phyloP scores from a whole-genome alignment of 306 rosid genomes.

The Acacia melanoxylon region DNA sequence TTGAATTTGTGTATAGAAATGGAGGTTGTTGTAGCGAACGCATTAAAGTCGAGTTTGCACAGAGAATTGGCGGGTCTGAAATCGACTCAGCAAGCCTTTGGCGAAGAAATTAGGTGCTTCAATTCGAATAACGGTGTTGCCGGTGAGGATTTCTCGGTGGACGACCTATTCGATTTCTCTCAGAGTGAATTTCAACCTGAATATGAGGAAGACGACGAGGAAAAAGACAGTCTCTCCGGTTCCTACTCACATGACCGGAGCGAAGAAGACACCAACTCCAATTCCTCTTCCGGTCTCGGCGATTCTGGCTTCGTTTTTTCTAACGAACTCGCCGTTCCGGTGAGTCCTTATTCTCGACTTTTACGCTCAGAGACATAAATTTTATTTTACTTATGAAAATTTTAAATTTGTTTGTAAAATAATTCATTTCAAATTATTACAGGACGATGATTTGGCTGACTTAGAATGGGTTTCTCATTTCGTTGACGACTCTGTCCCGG shows the following conservation, averaged over 20 bases:
- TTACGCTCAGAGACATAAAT: not conserved
- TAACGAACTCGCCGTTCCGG: slow-evolving; percentile 74
- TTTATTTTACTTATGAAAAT: not conserved
- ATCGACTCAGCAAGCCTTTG: slow-evolving; percentile 37
- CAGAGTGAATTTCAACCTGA: slow-evolving; percentile 55
- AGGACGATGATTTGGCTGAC: slow-evolving; percentile 79
- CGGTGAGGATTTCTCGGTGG: slow-evolving; percentile 75
- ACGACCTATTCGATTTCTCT: slow-evolving; percentile 77
- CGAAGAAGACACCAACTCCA: slow-evolving; percentile 47
- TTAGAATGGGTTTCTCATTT: slow-evolving; percentile 94
- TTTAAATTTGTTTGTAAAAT: not conserved
- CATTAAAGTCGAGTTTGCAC: slow-evolving; percentile 72
- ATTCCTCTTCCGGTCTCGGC: slow-evolving; percentile 38
- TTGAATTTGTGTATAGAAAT: slow-evolving; percentile 49
- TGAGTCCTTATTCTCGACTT: slow-evolving; percentile 29
- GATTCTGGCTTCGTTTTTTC: slow-evolving; percentile 55
- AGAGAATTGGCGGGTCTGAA: slow-evolving; percentile 49
- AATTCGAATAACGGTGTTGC: slow-evolving; percentile 44
- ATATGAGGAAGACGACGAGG: slow-evolving; percentile 27
- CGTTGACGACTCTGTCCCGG: slow-evolving; percentile 78
- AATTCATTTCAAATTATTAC: slow-evolving; percentile 22
- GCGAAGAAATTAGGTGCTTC: slow-evolving; percentile 45
- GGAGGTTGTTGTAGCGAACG: slow-evolving; percentile 68
- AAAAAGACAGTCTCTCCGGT: slow-evolving; percentile 41
- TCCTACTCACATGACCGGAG: slow-evolving; percentile 44